Evolutionary conservation across 345 rosid species (phyloP).

Genomic region (Mangifera indica): DNA sequence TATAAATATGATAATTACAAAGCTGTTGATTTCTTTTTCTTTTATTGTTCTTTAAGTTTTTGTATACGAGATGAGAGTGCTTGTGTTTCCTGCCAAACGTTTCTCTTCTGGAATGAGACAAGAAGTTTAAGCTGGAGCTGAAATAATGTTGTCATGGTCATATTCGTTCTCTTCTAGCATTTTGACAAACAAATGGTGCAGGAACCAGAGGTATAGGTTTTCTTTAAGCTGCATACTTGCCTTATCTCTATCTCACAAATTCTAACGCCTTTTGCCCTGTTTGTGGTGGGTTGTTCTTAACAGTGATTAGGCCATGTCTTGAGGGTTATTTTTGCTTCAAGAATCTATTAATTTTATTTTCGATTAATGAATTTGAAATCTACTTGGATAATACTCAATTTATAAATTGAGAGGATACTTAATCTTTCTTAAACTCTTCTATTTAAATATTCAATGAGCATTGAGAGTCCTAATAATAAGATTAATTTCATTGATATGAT

Average conservation of each 20-base stretch:
- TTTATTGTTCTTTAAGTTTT: slow-evolving; percentile 22
- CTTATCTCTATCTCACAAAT: slow-evolving; percentile 71
- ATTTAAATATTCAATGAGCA: too few relatives aligned
- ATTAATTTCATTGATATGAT: too few relatives aligned
- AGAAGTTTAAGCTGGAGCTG: slow-evolving; percentile 40
- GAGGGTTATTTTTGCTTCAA: slow-evolving; percentile 37
- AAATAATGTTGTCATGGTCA: slow-evolving; percentile 25
- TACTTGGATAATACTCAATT: too few relatives aligned
- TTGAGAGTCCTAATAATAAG: too few relatives aligned
- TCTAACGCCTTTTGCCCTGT: slow-evolving; percentile 75
- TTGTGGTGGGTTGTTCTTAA: slow-evolving; percentile 77
- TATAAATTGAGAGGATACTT: too few relatives aligned
- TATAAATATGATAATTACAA: not conserved
- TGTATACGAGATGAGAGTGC: slow-evolving; percentile 26
- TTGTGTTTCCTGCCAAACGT: slow-evolving; percentile 43
- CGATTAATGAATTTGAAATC: too few relatives aligned
- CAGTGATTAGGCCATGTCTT: slow-evolving; percentile 84
- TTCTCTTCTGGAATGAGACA: slow-evolving; percentile 42
- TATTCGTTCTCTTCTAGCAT: slow-evolving; percentile 28
- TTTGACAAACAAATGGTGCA: slow-evolving; percentile 58
- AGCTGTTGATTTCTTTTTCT: not conserved
- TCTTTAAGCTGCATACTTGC: slow-evolving; percentile 82
- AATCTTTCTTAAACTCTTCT: too few relatives aligned
- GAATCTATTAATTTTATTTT: not conserved
- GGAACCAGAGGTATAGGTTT: slow-evolving; percentile 68